phyloP scores from a whole-genome alignment of 2,329 filamentous ascomycete genomes.

The Neurospora crassa region DNA sequence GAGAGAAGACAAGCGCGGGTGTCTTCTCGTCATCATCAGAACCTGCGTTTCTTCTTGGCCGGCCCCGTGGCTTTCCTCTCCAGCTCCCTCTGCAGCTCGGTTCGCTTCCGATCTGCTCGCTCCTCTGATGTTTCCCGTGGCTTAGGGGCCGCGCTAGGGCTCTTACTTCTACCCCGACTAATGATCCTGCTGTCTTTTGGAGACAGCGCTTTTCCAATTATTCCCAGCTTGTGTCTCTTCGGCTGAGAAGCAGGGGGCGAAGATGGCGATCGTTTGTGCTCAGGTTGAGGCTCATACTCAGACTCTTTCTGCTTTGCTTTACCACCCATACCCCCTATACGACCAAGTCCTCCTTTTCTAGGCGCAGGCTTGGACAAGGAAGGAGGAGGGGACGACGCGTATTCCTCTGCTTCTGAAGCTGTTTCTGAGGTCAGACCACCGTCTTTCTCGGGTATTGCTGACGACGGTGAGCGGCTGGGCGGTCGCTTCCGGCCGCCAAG shows the following conservation, averaged over 20 bases:
- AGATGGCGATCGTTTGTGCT: slow-evolving; percentile 11
- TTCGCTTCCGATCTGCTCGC: slow-evolving; percentile 38
- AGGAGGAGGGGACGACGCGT: slow-evolving; percentile 14
- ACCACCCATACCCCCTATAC: slow-evolving; percentile 30
- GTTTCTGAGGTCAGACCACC: slow-evolving; percentile 27
- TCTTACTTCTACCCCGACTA: slow-evolving; percentile 17
- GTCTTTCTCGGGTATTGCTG: slow-evolving; percentile 1
- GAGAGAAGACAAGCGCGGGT: not conserved
- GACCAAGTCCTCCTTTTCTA: slow-evolving; percentile 28
- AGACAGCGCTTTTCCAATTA: slow-evolving; percentile 16
- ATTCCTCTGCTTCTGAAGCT: slow-evolving; percentile 33
- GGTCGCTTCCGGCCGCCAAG: slow-evolving; percentile 25
- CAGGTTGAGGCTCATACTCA: slow-evolving; percentile 16
- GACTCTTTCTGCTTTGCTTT: slow-evolving; percentile 9
- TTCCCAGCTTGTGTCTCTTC: slow-evolving; percentile 16
- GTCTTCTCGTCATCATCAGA: slow-evolving; percentile 24
- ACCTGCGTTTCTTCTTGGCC: slow-evolving; percentile 46
- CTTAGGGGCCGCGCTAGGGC: slow-evolving; percentile 9
- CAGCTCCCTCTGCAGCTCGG: slow-evolving; percentile 41
- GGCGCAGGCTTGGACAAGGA: slow-evolving; percentile 17
- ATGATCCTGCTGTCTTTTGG: slow-evolving; percentile 1
- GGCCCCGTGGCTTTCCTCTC: slow-evolving; percentile 41
- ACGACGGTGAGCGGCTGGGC: slow-evolving; percentile 12
- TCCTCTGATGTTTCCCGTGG: slow-evolving; percentile 35
- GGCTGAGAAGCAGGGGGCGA: slow-evolving; percentile 4